Conservation (phyloP, 805 yeast genomes). For the Yamadazyma tumulicola region DNA sequence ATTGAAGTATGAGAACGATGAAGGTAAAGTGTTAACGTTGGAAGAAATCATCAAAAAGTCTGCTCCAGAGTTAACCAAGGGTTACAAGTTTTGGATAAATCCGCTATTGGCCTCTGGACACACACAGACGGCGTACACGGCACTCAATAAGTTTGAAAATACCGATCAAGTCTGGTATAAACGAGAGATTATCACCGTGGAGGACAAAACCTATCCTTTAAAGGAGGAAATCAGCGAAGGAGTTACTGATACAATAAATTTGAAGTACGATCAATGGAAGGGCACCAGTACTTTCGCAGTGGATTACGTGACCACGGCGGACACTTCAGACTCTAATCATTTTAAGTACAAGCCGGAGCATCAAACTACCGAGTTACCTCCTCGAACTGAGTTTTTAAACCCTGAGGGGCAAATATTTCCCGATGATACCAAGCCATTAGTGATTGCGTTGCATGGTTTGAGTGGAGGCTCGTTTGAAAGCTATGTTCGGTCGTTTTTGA, state of each 20-base stretch:
- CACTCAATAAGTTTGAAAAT: conserved; percentile 40
- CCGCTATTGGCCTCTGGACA: conserved; percentile 49
- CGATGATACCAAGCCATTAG: conserved; percentile 50
- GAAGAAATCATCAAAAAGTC: conserved; percentile 32
- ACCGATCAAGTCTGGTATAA: conserved; percentile 44
- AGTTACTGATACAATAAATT: conserved; percentile 3
- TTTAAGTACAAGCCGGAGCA: conserved; percentile 37
- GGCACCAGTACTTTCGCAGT: conserved; percentile 46
- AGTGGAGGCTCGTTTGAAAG: conserved; percentile 82
- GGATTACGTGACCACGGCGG: conserved; percentile 37
- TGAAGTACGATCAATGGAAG: conserved; percentile 38
- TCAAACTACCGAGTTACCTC: conserved; percentile 57
- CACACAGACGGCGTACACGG: conserved; percentile 48
- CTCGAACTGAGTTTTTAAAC: conserved; percentile 61
- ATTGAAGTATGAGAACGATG: conserved; percentile 15
- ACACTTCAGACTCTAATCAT: conserved; percentile 17
- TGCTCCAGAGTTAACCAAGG: conserved; percentile 40
- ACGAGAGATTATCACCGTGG: conserved; percentile 36
- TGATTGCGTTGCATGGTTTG: conserved; percentile 65
- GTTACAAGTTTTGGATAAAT: conserved; percentile 38
- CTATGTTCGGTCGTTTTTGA: conserved; percentile 55
- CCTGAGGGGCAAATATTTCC: conserved; percentile 39
- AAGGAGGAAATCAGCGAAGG: conserved; percentile 20
- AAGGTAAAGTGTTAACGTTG: conserved; percentile 3
- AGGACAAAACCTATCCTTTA: conserved; percentile 19